Base-by-base conservation (phyloP, 768 basidiomycete genomes). In the Crassisporium funariophilum region DNA sequence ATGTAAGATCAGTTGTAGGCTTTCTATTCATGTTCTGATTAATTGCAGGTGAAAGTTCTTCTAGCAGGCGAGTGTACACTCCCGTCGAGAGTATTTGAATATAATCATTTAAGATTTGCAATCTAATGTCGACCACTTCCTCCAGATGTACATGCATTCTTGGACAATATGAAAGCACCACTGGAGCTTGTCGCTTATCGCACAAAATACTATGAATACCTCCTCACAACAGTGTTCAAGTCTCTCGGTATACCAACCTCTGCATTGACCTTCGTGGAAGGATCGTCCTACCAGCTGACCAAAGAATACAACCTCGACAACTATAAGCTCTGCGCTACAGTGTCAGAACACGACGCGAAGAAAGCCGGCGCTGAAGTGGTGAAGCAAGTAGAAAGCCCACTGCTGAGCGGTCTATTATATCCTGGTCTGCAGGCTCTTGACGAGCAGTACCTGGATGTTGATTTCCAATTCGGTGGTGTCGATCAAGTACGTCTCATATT, bases 281-380 rank as follows among this genome's bases (percentile, higher is more conserved):
- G 97, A 10, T 92, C 93, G 1, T 86, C 87, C 52, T 95, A 95
- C 82, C 95, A 99, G 63, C 82, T 98, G 48, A 83, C 85, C 0
- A 78, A 75, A 29, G 93, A 95, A 54, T 99, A 95, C 77, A 97
- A 86, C 57, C 76, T 98, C 60, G 97, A 98, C 71, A 90, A 95
- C 61, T 98, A 93, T 82, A 80, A 80, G 57, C 80, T 98, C 39
- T 90, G 87, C 58, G 83, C 95, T n/a, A 86, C 83, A 49, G 93
- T 95, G 15, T 83, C 91, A 1, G 92, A 98, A 57, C 94, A 95
- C 66, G 97, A 98, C 56, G 93, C 95, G 19, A 95, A 95, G 66
- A 97, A 97, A 67, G 97, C 97, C 0, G 97, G 97, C 4, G 95
- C 97, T 2, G 97, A 98, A 65, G 97, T 98, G 46, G 97, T 99